A percentile compares a stretch with the other conserved stretches of the same genome.
Evolutionary conservation across 2,329 filamentous ascomycete genomes (phyloP).

Genomic region (Fusarium tupiense): DNA sequence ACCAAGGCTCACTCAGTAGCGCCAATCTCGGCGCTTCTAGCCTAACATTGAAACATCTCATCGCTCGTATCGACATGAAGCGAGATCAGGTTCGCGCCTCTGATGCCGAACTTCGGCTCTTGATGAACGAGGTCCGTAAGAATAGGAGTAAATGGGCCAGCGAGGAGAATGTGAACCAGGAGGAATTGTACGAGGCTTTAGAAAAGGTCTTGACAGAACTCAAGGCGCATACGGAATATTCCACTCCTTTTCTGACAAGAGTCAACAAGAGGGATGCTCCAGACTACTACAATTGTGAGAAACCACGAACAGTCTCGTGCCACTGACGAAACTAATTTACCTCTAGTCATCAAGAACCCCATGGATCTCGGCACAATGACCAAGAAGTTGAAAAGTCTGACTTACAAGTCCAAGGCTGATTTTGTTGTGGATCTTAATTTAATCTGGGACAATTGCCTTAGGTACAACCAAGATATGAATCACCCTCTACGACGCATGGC

Average conservation of each 20-base stretch:
- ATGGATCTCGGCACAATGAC: conserved; percentile 99
- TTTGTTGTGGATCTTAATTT: conserved; percentile 94
- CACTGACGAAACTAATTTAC: conserved; percentile 35
- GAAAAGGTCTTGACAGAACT: conserved; percentile 98
- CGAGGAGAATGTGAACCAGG: conserved; percentile 96
- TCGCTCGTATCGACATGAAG: conserved; percentile 93
- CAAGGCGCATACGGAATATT: conserved; percentile 97
- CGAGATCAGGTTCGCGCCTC: conserved; percentile 89
- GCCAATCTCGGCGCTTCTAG: conserved; percentile 96
- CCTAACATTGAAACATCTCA: conserved; percentile 94
- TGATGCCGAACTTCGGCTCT: conserved; percentile 87
- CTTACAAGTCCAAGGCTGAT: conserved; percentile 89
- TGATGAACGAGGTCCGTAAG: conserved; percentile 98
- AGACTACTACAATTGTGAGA: conserved; percentile 90
- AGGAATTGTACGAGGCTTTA: conserved; percentile 95
- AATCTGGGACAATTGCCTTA: conserved; percentile 97
- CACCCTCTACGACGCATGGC: conserved; percentile 93
- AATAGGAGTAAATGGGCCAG: conserved; percentile 99
- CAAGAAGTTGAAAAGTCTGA: conserved; percentile 87
- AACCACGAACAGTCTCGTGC: background rate
- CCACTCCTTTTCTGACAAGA: conserved; percentile 90
- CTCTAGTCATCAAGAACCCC: conserved; percentile 86
- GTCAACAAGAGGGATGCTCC: conserved; percentile 98
- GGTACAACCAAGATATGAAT: conserved; percentile 90
- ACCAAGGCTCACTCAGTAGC: conserved; percentile 89